Percentiles rank a stretch among this genome's conserved stretches.
These are phyloP conservation scores for Phellinidium pouzarii DNA, from an alignment of 1,284 basidiomycete genomes.

Conservation along the genomic window DNA sequence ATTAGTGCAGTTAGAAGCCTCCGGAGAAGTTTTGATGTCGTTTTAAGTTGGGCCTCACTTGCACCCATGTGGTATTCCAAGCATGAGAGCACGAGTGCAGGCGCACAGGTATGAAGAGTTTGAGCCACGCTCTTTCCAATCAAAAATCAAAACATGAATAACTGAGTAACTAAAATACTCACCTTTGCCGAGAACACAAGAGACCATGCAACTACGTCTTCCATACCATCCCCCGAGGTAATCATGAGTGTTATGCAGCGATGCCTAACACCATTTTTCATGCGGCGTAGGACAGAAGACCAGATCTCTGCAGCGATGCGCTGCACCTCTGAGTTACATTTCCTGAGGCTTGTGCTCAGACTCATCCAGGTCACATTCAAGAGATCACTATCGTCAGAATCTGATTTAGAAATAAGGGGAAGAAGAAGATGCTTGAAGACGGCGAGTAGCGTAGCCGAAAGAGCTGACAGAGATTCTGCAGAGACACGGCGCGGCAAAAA, in stretches of 20 bases:
- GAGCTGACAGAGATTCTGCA: conserved; percentile 50
- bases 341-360: conserved; percentile 43
- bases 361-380: conserved; percentile 52
- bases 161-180: conserved; percentile 20
- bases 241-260: conserved; percentile 45
- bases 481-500: conserved; percentile 55
- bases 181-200: conserved; percentile 71
- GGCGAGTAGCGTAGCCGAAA: conserved; percentile 57
- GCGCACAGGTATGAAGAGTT: conserved; percentile 71
- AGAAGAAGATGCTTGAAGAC: conserved; percentile 68
- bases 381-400: conserved; percentile 34
- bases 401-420: conserved; percentile 31
- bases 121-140: conserved; percentile 58
- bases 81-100: conserved; percentile 55
- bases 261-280: conserved; percentile 49
- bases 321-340: conserved; percentile 61
- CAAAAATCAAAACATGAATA: conserved; percentile 21
- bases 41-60: conserved; percentile 33
- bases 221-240: conserved; percentile 13
- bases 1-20: conserved; percentile 73
- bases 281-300: conserved; percentile 59
- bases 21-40: conserved; percentile 49
- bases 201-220: conserved; percentile 57
- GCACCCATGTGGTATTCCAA: conserved; percentile 44
- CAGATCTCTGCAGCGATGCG: conserved; percentile 72